Base-by-base conservation (phyloP, 1,284 basidiomycete genomes). In the Amylostereum chailletii region DNA sequence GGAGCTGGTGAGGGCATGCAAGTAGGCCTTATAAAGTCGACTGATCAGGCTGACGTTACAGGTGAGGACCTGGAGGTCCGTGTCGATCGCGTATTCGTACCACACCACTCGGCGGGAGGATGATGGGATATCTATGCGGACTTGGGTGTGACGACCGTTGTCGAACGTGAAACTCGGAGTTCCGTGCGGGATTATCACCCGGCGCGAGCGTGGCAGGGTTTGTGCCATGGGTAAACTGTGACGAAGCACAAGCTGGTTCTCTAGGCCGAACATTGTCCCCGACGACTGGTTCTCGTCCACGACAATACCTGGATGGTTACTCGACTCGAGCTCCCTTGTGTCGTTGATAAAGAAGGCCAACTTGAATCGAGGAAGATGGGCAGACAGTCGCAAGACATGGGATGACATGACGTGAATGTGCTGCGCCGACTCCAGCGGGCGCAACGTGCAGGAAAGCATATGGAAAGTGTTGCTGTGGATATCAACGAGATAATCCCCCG, bases 1-100 rank as follows among this genome's bases (percentile, higher is more conserved):
- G 34, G 68, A 60, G 33, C 66, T 68, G 0, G 71, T 76, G 3
- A 72, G 45, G 2, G 72, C 71, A 39, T 79, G 77, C 9, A 79
- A 61, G 45, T 72, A 71, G 0, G 67, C 61, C 42, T 63, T 65
- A 52, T 67, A 75, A 2, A 74, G 53, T 44, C 62, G 64, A 53
- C 62, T 67, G 1, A 59, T 58, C 41, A 72, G 51, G 10, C 60
- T 65, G 30, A 59, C 61, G 2, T 55, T 55, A 5, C 68, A 65
- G 0, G 60, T 60, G 2, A 78, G 58, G 47, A 64, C 60, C 4
- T 71, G 65, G 5, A 78, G 59, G 7, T 65, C 60, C 0, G 51
- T 53, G 52, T 78, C 66, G 30, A 74, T 55, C 0, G 57, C 56
- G 51, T 76, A 78, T 7, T 61, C 61, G 40, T 55, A 49, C 48